Evolutionary conservation across 257 asterid species (phyloP).

Genomic region (Coffea eugenioides): DNA sequence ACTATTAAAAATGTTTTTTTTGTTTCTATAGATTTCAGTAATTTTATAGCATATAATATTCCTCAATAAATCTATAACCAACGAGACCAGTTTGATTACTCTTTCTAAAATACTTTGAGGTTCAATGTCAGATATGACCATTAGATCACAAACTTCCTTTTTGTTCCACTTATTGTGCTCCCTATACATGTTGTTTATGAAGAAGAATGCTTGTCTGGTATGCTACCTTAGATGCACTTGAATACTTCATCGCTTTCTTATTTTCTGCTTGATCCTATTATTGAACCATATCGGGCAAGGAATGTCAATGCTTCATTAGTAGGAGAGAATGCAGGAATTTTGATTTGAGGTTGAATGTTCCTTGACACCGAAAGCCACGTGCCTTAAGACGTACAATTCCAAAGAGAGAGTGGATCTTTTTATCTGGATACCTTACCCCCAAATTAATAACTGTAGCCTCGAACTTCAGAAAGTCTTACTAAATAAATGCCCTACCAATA

Average conservation of each 20-base stretch:
- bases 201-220: slow-evolving; percentile 45
- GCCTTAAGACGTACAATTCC: too few relatives aligned
- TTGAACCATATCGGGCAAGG: slow-evolving; percentile 42
- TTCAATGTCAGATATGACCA: neutral
- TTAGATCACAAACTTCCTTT: slow-evolving; percentile 23
- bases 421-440: too few relatives aligned
- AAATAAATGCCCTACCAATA: too few relatives aligned
- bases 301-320: slow-evolving; percentile 41
- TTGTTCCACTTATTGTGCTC: slow-evolving; percentile 37
- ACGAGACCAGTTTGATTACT: slow-evolving; percentile 41
- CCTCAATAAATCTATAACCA: slow-evolving; percentile 42
- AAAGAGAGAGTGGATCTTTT: too few relatives aligned
- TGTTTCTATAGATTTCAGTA: slow-evolving; percentile 70
- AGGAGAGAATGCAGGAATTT: slow-evolving; percentile 38
- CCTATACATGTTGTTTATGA: slow-evolving; percentile 25
- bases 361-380: too few relatives aligned
- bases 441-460: too few relatives aligned
- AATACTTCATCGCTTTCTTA: slow-evolving; percentile 38
- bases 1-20: slow-evolving; percentile 68
- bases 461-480: too few relatives aligned
- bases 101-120: too few relatives aligned
- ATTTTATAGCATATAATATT: slow-evolving; percentile 36
- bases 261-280: slow-evolving; percentile 46
- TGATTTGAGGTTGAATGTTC: too few relatives aligned
- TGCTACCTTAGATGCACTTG: slow-evolving; percentile 43